Evolutionary conservation across 2,329 filamentous ascomycete species (phyloP), one percentile per base, ranked within the genome.

Genomic region (Biscogniauxia sp.): DNA sequence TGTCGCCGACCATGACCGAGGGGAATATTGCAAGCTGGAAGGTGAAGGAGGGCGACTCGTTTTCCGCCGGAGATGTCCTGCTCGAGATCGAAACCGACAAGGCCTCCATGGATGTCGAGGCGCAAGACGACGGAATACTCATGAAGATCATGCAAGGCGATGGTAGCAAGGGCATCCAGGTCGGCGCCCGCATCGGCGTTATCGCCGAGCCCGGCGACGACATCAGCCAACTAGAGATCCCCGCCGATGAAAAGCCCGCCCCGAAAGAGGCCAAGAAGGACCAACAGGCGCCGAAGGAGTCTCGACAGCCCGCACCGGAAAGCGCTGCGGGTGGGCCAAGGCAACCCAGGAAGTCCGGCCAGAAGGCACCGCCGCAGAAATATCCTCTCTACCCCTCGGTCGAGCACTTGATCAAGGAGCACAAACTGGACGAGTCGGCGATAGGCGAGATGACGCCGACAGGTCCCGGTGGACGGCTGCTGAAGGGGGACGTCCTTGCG

Each of bases 21-120:
- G 92, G 92, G 63, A 95, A 92, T 77, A 96, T 96, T 72, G 85
- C 90, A 54, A 85, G 78, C 63, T 96, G 92, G 92, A 90, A 88
- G 76, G 84, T 96, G 71, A 94, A 94, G 77, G 92, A 96, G 79
- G 92, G 92, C 73, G 91, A 95, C 68, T 83, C 86, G 56, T 96
- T 92, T 76, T 82, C 85, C 55, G 90, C 92, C 60, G 92, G 92
- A 68, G 92, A 96, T 75, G 91, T 96, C 32, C 83, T 96, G 56
- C 86, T 96, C 61, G 92, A 96, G 78, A 95, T 96, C 74, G 92
- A 96, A 80, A 96, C 92, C 61, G 92, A 96, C 77, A 96, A 96
- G 82, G 92, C 92, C 59, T 91, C 91, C 59, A 96, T 96, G 92
- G 93, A 96, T 69, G 92, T 96, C 25, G 93, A 96, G 80, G 92